Evolutionary conservation across 2,329 filamentous ascomycete genomes (phyloP), one percentile per base, ranked within the genome.

Genomic region (Coleophoma crateriformis): DNA sequence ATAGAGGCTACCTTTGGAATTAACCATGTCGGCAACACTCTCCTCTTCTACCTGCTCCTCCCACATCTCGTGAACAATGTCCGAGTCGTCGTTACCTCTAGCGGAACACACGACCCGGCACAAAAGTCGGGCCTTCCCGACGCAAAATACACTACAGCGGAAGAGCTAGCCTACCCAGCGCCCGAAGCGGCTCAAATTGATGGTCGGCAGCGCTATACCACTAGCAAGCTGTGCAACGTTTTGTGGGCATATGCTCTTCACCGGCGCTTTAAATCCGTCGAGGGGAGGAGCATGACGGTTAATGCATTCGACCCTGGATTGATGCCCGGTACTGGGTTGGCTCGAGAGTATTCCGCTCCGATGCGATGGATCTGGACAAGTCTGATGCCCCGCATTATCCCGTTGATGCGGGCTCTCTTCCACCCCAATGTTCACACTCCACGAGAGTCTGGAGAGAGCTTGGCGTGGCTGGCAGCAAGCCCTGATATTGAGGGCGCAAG

Each of bases 21-120:
- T 53, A 74, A 69, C 49, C 73, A 78, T 53, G 66, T 78, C 39
- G 75, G 75, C 5, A 73, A 79, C 54, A 70, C 74, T 13, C 60
- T 78, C 2, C 67, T 79, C 0, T 74, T 75, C 57, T 70, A 72
- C 48, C 67, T 78, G 3, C 65, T 80, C 3, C 61, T 61, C 3
- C 68, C 72, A 0, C 45, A 64, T 40, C 60, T 75, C 7, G 68
- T 68, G 3, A 45, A 57, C 0, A 60, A 68, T 5, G 70, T 70
- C 2, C 67, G 74, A 0, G 66, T 79, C 41, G 62, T 78, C 15
- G 50, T 78, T 37, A 71, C 68, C 0, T 59, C 71, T 2, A 73
- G 69, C 54, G 70, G 70, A 17, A 71, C 69, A 0, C 76, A 79
- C 54, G 73, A 79, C 50, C 74, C 73, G 2, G 67, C 62, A 1